These are phyloP conservation scores for Ramichloridium luteum DNA, from an alignment of 2,329 filamentous ascomycete species.

Conservation along the genomic window DNA sequence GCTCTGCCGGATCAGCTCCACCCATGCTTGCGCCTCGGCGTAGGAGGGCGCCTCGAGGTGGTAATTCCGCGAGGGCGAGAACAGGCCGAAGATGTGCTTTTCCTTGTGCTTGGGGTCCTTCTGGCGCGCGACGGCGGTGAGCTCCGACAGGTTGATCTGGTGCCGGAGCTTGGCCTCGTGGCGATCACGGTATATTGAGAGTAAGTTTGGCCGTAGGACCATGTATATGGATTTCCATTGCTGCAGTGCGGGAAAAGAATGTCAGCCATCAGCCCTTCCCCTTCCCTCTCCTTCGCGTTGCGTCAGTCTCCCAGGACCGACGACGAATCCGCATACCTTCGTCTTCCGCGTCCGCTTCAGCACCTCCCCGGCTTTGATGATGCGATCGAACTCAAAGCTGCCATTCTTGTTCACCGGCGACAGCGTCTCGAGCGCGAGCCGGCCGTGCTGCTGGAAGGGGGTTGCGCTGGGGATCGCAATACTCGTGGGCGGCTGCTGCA, in stretches of 20 bases:
- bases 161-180: constrained; percentile 82
- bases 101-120: constrained; percentile 81
- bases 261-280: background rate
- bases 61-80: constrained; percentile 81
- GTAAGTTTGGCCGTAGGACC: constrained; percentile 76
- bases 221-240: constrained; percentile 85
- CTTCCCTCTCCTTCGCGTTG: no score
- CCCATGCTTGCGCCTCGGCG: constrained; percentile 74
- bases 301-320: no score
- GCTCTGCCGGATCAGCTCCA: constrained; percentile 64
- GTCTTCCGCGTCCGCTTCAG: constrained; percentile 87
- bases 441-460: constrained; percentile 2
- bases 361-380: constrained; percentile 78
- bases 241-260: constrained; percentile 36
- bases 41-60: constrained; percentile 68
- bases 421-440: constrained; percentile 48
- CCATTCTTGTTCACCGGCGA: constrained; percentile 90
- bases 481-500: no score
- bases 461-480: no score
- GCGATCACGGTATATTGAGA: constrained; percentile 87
- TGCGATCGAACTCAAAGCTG: constrained; percentile 88
- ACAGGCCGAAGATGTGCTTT: constrained; percentile 80
- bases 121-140: constrained; percentile 80
- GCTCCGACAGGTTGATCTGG: constrained; percentile 75
- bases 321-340: constrained; percentile 66